These are phyloP conservation scores for Leccinum laetum DNA, from an alignment of 1,284 basidiomycete genomes.

Conservation along the genomic window DNA sequence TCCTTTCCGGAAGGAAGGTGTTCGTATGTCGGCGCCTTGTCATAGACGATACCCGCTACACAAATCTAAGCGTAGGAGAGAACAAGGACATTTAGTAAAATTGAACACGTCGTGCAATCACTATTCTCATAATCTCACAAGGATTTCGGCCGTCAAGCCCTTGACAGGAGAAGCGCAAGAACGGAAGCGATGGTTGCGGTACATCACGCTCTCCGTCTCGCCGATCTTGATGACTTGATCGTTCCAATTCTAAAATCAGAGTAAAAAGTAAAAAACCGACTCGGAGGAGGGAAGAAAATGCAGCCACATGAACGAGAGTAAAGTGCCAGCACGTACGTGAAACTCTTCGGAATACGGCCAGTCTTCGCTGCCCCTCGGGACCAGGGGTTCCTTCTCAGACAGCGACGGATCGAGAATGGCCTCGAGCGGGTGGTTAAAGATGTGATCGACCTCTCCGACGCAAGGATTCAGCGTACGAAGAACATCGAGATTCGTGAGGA, in stretches of 20 bases:
- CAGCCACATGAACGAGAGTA: not conserved
- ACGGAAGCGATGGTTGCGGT: constrained; percentile 78
- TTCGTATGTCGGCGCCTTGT: constrained; percentile 44
- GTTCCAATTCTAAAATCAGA: constrained; percentile 40
- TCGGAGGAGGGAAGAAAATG: not conserved
- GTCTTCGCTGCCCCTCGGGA: constrained; percentile 59
- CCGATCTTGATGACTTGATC: constrained; percentile 47
- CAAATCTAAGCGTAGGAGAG: constrained; percentile 44
- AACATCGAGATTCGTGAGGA: constrained; percentile 55
- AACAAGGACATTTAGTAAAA: not conserved
- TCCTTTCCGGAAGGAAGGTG: constrained; percentile 43
- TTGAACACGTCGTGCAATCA: not conserved
- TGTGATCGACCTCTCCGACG: constrained; percentile 71
- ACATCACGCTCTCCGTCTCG: constrained; percentile 47
- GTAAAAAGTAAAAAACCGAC: not conserved
- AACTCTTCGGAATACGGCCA: constrained; percentile 76
- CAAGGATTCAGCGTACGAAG: constrained; percentile 54
- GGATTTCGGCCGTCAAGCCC: constrained; percentile 80
- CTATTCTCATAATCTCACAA: constrained; percentile 47
- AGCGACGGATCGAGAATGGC: constrained; percentile 64
- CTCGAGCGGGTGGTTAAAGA: constrained; percentile 79
- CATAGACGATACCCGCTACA: constrained; percentile 59
- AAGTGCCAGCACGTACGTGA: constrained; percentile 46
- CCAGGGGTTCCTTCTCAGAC: constrained; percentile 47
- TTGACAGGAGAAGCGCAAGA: constrained; percentile 77